These are phyloP conservation scores for Tulasnella sp. DNA, from an alignment of 768 basidiomycete genomes.

Conservation along the genomic window DNA sequence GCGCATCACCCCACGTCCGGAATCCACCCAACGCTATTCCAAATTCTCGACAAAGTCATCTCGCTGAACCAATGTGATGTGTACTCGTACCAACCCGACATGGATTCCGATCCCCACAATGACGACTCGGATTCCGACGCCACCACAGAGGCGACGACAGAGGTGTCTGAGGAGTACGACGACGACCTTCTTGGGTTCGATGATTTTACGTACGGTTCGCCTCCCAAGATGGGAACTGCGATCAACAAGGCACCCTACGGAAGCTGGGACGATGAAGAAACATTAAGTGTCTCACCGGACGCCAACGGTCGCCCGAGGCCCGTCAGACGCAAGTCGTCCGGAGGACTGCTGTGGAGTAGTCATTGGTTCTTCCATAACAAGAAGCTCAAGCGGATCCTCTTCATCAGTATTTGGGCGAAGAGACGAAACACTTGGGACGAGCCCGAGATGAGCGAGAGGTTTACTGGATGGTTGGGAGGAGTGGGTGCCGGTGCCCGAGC, in stretches of 20 bases:
- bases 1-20: constrained; percentile 59
- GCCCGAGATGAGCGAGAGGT: constrained; percentile 50
- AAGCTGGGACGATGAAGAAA: constrained; percentile 27
- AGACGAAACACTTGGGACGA: constrained; percentile 42
- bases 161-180: constrained; percentile 50
- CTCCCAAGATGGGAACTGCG: constrained; percentile 8
- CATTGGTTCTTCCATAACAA: constrained; percentile 97
- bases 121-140: constrained; percentile 40
- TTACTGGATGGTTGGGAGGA: constrained; percentile 75
- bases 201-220: constrained; percentile 44
- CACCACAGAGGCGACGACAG: constrained; percentile 33
- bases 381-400: constrained; percentile 86
- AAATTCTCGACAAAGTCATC: constrained; percentile 84
- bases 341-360: constrained; percentile 89
- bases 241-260: constrained; percentile 20
- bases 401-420: constrained; percentile 88
- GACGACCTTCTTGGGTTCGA: constrained; percentile 75
- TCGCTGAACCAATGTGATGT: constrained; percentile 91
- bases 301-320: not conserved
- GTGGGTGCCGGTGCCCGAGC: constrained; percentile 78
- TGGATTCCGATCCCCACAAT: constrained; percentile 91
- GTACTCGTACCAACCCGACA: constrained; percentile 89
- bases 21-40: constrained; percentile 85
- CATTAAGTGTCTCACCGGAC: not conserved
- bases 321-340: constrained; percentile 36